Evolutionary conservation across 768 basidiomycete species (phyloP).

Genomic region (Auricularia sp.): DNA sequence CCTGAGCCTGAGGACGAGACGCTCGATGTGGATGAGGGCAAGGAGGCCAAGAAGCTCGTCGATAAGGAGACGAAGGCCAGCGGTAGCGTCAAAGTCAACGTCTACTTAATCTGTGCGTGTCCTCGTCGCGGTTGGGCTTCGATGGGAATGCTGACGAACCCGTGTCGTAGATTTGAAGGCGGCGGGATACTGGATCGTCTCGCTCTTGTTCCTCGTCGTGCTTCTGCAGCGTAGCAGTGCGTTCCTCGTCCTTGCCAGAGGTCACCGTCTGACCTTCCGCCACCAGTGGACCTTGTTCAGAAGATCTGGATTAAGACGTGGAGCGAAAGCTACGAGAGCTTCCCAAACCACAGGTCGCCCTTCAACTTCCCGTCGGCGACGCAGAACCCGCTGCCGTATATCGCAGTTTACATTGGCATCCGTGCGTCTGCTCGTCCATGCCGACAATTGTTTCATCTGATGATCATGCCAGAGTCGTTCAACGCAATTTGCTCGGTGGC

Average conservation of each 20-base stretch:
- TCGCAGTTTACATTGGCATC: neutral
- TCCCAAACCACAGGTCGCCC: neutral
- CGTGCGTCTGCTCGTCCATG: neutral
- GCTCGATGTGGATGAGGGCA: neutral
- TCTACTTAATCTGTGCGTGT: neutral
- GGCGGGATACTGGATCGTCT: neutral
- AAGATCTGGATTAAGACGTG: neutral
- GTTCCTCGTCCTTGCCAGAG: neutral
- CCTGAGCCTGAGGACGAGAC: neutral
- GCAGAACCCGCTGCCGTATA: neutral
- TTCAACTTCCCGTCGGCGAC: neutral
- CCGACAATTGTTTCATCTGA: neutral
- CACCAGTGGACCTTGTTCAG: neutral
- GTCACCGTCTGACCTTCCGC: too few species aligned
- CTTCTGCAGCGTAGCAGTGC: neutral
- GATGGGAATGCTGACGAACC: neutral
- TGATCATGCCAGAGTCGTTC: neutral
- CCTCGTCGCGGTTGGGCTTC: neutral
- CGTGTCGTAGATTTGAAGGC: neutral
- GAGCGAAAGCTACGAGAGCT: neutral
- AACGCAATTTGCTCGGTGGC: neutral
- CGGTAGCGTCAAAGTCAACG: neutral
- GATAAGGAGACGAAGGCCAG: constrained; percentile 1
- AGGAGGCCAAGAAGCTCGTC: neutral
- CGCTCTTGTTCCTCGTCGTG: neutral